phyloP scores from a whole-genome alignment of 2,329 filamentous ascomycete species.

The Lasiodiplodia hormozganensis region DNA sequence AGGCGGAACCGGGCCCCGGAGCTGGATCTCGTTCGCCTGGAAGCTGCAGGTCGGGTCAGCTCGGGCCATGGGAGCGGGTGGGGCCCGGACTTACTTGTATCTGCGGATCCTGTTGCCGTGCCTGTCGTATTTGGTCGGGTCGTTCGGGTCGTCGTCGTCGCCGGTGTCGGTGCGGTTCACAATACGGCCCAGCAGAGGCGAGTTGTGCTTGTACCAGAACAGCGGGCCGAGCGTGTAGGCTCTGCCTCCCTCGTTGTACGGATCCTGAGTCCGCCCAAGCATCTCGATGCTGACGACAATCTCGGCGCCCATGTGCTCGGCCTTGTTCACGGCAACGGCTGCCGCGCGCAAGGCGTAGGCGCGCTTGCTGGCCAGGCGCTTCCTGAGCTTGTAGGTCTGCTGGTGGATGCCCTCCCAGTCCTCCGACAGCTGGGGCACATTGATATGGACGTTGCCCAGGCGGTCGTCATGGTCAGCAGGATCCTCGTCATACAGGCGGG shows the following conservation, averaged over 20 bases:
- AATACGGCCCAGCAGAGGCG: conserved; percentile 84
- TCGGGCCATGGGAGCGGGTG: not conserved
- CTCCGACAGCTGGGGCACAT: conserved; percentile 65
- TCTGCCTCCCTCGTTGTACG: conserved; percentile 68
- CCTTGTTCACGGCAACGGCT: conserved; percentile 66
- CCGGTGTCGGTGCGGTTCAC: conserved; percentile 68
- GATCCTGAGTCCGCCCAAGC: conserved; percentile 69
- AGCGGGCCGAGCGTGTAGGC: conserved; percentile 82
- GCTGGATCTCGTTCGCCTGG: conserved; percentile 89
- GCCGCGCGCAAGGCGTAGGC: conserved; percentile 79
- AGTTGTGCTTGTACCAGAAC: conserved; percentile 82
- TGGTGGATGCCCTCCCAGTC: conserved; percentile 73
- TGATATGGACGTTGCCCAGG: conserved; percentile 82
- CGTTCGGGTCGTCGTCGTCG: conserved; percentile 40
- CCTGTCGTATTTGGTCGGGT: not conserved
- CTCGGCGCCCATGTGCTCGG: conserved; percentile 71
- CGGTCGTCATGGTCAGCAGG: conserved; percentile 84
- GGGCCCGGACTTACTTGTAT: conserved; percentile 71
- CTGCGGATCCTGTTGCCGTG: conserved; percentile 64
- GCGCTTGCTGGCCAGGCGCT: conserved; percentile 84
- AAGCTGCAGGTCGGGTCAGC: conserved; percentile 65
- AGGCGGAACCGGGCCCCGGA: conserved; percentile 80
- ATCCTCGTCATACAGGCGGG: conserved; percentile 89
- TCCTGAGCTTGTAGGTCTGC: conserved; percentile 75
- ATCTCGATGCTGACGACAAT: conserved; percentile 78